Percentiles rank a stretch among this genome's conserved stretches.
phyloP scores from a whole-genome alignment of 768 basidiomycete genomes.

The Mycena haematopus region DNA sequence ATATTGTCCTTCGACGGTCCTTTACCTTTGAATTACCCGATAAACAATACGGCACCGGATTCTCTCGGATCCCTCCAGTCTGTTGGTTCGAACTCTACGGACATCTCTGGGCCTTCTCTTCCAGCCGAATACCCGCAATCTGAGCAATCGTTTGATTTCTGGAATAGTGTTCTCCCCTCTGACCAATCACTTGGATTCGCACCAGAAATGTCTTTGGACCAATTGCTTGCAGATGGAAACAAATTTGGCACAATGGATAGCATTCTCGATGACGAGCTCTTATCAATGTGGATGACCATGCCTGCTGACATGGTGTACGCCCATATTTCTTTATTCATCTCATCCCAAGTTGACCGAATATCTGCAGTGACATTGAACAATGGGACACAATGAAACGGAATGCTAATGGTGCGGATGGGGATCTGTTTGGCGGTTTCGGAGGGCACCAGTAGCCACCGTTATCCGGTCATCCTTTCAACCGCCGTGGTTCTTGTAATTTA shows the following conservation, averaged over 20 bases:
- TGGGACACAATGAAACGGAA: too few relatives aligned
- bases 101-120: not conserved
- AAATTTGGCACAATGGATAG: not conserved
- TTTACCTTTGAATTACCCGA: not conserved
- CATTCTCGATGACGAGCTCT: constrained; percentile 3
- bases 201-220: not conserved
- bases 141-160: not conserved
- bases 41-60: not conserved
- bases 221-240: not conserved
- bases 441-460: too few relatives aligned
- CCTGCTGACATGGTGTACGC: constrained; percentile 4
- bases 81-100: too few relatives aligned
- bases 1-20: constrained; percentile 37
- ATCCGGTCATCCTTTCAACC: too few relatives aligned
- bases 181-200: not conserved
- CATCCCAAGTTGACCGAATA: too few relatives aligned
- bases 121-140: not conserved
- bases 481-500: too few relatives aligned
- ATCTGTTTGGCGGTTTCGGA: too few relatives aligned
- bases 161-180: not conserved
- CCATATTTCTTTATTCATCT: not conserved
- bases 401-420: too few relatives aligned
- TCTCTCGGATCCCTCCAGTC: not conserved
- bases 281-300: constrained; percentile 9
- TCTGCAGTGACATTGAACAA: too few relatives aligned